Evolutionary conservation across 495 filamentous ascomycete species (phyloP).

Genomic region (Evernia prunastri): DNA sequence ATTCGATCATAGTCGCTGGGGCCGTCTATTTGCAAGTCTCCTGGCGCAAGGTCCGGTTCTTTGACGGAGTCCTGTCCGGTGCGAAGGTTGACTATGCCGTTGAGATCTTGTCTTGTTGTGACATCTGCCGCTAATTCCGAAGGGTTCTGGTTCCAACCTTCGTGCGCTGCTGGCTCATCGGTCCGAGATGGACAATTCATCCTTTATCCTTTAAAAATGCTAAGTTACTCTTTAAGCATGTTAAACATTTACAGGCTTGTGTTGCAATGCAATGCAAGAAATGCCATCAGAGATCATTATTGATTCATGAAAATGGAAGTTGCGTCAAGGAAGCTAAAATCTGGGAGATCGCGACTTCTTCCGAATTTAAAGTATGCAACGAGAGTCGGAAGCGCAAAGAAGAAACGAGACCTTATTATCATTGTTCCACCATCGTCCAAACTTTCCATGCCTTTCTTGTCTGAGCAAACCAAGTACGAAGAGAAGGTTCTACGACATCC

Average conservation of each 20-base stretch:
- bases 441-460: neutral
- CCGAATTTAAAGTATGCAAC: constrained; percentile 3
- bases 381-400: neutral
- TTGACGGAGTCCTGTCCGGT: constrained; percentile 22
- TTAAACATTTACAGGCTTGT: neutral
- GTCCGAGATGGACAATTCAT: constrained; percentile 63
- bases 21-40: constrained; percentile 3
- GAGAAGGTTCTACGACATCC: neutral
- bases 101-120: constrained; percentile 59
- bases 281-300: neutral
- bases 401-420: too few relatives aligned
- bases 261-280: neutral
- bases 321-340: constrained; percentile 7
- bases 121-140: constrained; percentile 48
- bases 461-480: neutral
- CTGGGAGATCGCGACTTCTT: constrained; percentile 15
- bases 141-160: constrained; percentile 56
- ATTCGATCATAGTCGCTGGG: neutral
- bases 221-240: neutral
- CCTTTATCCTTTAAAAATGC: neutral
- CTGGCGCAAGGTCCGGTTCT: constrained; percentile 11
- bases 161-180: constrained; percentile 51
- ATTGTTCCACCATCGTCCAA: neutral
- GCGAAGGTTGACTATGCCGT: constrained; percentile 41
- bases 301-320: neutral